phyloP scores from a whole-genome alignment of 208 protist genomes.

The Acanthamoeba lenticulata region DNA sequence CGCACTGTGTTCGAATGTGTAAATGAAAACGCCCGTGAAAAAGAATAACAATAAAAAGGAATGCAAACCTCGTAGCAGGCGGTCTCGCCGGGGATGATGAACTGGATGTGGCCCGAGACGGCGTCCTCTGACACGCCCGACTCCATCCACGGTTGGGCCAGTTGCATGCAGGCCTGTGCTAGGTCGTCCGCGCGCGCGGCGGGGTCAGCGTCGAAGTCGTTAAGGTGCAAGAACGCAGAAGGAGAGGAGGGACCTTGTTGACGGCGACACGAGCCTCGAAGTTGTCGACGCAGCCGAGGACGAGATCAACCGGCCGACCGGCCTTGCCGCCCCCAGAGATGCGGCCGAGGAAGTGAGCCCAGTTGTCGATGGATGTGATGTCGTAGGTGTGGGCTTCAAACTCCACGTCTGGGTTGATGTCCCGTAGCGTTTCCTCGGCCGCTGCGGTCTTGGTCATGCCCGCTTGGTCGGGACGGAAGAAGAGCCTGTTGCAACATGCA shows the following conservation, averaged over 20 bases:
- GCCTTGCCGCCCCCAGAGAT: slow-evolving; percentile 81
- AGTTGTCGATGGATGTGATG: slow-evolving; percentile 93
- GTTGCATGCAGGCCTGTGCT: slow-evolving; percentile 90
- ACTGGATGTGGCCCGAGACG: slow-evolving; percentile 97
- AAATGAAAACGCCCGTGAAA: too few species aligned
- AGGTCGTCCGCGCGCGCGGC: background rate
- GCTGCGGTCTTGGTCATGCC: slow-evolving; percentile 95
- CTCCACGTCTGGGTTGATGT: slow-evolving; percentile 97
- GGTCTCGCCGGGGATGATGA: slow-evolving; percentile 93
- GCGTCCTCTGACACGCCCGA: slow-evolving; percentile 96
- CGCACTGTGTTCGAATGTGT: too few species aligned
- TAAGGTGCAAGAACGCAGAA: background rate
- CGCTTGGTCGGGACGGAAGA: slow-evolving; percentile 95
- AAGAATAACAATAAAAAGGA: too few species aligned
- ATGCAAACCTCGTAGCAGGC: slow-evolving; percentile 89
- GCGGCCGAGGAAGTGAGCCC: slow-evolving; percentile 89
- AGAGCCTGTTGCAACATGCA: too few species aligned
- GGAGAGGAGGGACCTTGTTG: slow-evolving; percentile 85
- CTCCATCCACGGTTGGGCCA: slow-evolving; percentile 94
- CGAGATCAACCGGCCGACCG: slow-evolving; percentile 88
- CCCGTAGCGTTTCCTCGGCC: slow-evolving; percentile 84
- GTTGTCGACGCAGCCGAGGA: slow-evolving; percentile 97
- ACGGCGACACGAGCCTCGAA: slow-evolving; percentile 96
- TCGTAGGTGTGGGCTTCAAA: slow-evolving; percentile 93
- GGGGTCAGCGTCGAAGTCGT: background rate